Base-by-base conservation (phyloP, 371 early-diverging fungal species). In the Rhizopus arrhizus region DNA sequence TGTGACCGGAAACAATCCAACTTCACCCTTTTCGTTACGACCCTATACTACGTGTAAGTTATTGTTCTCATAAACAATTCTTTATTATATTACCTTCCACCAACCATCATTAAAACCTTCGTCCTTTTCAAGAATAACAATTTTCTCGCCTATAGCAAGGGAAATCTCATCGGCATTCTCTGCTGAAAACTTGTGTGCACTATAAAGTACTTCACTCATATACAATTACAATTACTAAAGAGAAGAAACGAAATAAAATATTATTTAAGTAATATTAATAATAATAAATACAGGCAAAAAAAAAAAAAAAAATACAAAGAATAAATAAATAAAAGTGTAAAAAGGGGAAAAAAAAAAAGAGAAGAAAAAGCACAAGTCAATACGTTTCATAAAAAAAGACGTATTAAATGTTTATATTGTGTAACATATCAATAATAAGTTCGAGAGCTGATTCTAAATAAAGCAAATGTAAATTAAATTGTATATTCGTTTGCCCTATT, bases 51-150 rank as follows among this genome's bases (percentile, higher is more conserved):
- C 22, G 22, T 22, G 22, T 22, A 22, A 22, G 22, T 22, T 22
- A 22, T 22, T 22, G 22, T 22, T 22, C 22, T 22, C 22, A 22
- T 22, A 22, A 22, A 22, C 22, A 22, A 22, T 22, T 22, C 22
- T 22, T 47, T n/a, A 45, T 12, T 45, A 38, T 16, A 49, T 51
- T 66, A 66, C 67, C 56, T 67, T 55, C 89, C 90, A 92, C 91
- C 93, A 92, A 28, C 91, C 91, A 68, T 92, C 93, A 32, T 79
- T 78, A 66, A 80, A 91, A 9, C 81, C 77, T 15, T 90, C 91
- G 66, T 92, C 93, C 58, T 80, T 81, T 62, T 90, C 89, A 11
- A 91, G 60, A 1, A 92, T 85, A 33, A 86, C 68, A 8, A 92
- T 79, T 35, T 86, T 82, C 49, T 92, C 91, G 9, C 86, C 89